phyloP scores from a whole-genome alignment of 2,329 filamentous ascomycete species.

The Diaporthe ampelina region DNA sequence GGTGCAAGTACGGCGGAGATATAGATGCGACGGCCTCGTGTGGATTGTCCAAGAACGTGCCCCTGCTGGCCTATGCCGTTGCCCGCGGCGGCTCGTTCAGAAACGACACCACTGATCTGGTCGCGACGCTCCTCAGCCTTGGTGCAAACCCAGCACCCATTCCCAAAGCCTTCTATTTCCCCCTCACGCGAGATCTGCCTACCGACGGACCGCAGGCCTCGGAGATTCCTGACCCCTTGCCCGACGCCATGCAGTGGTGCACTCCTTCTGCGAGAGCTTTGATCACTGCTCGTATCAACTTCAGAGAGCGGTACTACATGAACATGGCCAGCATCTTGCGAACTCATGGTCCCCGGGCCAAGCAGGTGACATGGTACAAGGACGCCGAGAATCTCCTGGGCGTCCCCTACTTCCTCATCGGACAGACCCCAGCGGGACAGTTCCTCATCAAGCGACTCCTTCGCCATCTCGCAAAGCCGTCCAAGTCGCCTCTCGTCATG shows the following conservation, averaged over 20 bases:
- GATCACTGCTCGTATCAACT: neutral
- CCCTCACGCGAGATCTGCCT: constrained; percentile 6
- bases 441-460: constrained; percentile 43
- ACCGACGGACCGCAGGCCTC: neutral
- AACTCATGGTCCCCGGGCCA: neutral
- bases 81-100: constrained; percentile 25
- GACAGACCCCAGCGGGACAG: constrained; percentile 28
- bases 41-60: constrained; percentile 6
- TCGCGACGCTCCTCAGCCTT: constrained; percentile 21
- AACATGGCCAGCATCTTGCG: constrained; percentile 22
- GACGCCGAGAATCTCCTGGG: constrained; percentile 32
- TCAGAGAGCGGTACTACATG: constrained; percentile 27
- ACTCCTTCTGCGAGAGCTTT: neutral
- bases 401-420: constrained; percentile 35
- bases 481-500: constrained; percentile 53
- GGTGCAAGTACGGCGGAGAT: constrained; percentile 19
- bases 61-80: constrained; percentile 7
- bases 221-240: constrained; percentile 8
- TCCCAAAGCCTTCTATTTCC: constrained; percentile 18
- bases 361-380: constrained; percentile 29
- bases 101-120: constrained; percentile 7
- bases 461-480: constrained; percentile 49
- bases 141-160: constrained; percentile 4
- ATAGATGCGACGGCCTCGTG: neutral
- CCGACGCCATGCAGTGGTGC: constrained; percentile 11